phyloP scores from a whole-genome alignment of 1,284 basidiomycete species.

The Rhodotorula sp. region DNA sequence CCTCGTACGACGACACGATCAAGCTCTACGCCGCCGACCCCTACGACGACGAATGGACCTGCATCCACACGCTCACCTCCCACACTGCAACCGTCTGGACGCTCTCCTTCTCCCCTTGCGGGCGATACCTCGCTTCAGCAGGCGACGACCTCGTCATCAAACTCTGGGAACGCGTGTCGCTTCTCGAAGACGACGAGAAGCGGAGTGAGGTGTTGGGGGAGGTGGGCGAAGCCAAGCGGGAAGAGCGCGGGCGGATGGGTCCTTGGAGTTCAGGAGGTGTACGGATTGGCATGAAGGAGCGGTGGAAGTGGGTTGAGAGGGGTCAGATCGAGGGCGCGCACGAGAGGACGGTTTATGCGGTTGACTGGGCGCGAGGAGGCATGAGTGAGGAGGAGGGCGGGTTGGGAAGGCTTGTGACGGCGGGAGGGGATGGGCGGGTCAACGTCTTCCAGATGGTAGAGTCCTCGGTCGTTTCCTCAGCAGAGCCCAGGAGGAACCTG shows the following conservation, averaged over 20 bases:
- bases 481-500: slow-evolving; percentile 21
- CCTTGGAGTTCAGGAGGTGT: slow-evolving; percentile 40
- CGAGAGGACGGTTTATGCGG: slow-evolving; percentile 71
- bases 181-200: background rate
- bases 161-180: slow-evolving; percentile 52
- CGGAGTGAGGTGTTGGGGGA: background rate
- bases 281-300: slow-evolving; percentile 43
- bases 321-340: slow-evolving; percentile 54
- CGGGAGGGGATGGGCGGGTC: slow-evolving; percentile 73
- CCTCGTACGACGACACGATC: slow-evolving; percentile 95
- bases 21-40: slow-evolving; percentile 93
- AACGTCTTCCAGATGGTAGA: slow-evolving; percentile 67
- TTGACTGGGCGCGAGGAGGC: slow-evolving; percentile 63
- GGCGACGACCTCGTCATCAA: slow-evolving; percentile 70
- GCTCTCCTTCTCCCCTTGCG: slow-evolving; percentile 72
- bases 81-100: slow-evolving; percentile 78
- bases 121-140: slow-evolving; percentile 76
- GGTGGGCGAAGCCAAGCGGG: slow-evolving; percentile 40
- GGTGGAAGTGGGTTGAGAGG: slow-evolving; percentile 50
- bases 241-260: slow-evolving; percentile 46
- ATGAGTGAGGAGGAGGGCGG: slow-evolving; percentile 38
- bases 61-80: slow-evolving; percentile 60
- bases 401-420: slow-evolving; percentile 70
- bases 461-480: slow-evolving; percentile 14
- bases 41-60: slow-evolving; percentile 86